Conservation (phyloP, 83 land plant genomes). For the Picea mariana region DNA sequence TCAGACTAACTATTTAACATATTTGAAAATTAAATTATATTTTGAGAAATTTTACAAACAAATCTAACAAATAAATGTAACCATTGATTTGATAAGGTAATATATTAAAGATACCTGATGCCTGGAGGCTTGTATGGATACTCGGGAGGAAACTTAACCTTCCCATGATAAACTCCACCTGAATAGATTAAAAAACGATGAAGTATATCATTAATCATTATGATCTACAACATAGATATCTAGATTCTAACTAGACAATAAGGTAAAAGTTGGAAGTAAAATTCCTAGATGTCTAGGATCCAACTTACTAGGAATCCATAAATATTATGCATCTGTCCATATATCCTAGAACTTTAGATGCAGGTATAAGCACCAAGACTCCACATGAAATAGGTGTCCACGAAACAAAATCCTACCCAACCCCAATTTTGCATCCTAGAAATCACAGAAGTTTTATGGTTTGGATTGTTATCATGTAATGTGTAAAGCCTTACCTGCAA, state of each 20-base stretch:
- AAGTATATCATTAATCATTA: neutral
- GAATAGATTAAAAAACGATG: slow-evolving; percentile 5
- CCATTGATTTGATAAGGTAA: neutral
- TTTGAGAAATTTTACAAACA: neutral
- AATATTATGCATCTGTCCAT: too few species aligned
- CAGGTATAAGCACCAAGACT: neutral
- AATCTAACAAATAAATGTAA: too few species aligned
- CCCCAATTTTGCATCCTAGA: neutral
- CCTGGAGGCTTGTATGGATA: slow-evolving; percentile 97
- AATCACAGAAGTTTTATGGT: neutral
- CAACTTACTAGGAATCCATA: neutral
- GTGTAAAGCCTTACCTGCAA: slow-evolving; percentile 59
- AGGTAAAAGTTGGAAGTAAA: neutral
- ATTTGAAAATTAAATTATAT: neutral
- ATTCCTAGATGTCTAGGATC: neutral
- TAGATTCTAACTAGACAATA: neutral
- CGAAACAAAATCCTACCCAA: neutral
- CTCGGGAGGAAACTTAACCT: slow-evolving; percentile 93
- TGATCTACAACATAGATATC: neutral
- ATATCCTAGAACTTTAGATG: neutral
- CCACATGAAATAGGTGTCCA: neutral
- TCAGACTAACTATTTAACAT: neutral
- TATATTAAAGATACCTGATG: slow-evolving; percentile 55
- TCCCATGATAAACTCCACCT: slow-evolving; percentile 98
- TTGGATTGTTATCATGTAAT: neutral